Percentiles rank a stretch among this genome's conserved stretches.
phyloP scores from a whole-genome alignment of 2,329 filamentous ascomycete genomes.

The Verruconis gallopava region DNA sequence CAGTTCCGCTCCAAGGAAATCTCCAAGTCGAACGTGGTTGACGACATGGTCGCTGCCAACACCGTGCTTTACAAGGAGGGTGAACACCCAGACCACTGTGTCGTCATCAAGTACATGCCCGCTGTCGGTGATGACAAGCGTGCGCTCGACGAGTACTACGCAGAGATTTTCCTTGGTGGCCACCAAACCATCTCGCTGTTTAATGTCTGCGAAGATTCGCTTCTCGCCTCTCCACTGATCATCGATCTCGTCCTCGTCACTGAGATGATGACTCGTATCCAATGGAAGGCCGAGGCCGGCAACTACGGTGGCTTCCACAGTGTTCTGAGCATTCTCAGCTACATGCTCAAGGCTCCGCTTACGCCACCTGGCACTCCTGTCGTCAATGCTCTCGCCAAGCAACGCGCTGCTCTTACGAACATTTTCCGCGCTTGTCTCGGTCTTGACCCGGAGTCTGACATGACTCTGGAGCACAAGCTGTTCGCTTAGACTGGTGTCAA shows the following conservation, averaged over 20 bases:
- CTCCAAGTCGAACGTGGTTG: constrained; percentile 96
- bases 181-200: constrained; percentile 98
- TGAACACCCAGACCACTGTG: constrained; percentile 94
- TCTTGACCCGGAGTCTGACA: constrained; percentile 93
- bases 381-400: constrained; percentile 89
- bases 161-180: constrained; percentile 96
- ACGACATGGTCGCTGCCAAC: constrained; percentile 99
- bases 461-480: constrained; percentile 98
- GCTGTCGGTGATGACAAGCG: constrained; percentile 98
- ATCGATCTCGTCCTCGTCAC: constrained; percentile 87
- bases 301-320: constrained; percentile 93
- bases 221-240: constrained; percentile 90
- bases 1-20: constrained; percentile 99
- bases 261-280: constrained; percentile 97
- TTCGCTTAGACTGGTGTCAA: constrained; percentile 38
- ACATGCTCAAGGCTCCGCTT: constrained; percentile 94
- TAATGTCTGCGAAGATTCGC: constrained; percentile 98
- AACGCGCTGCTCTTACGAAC: constrained; percentile 87
- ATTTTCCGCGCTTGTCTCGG: constrained; percentile 98
- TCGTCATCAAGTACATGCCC: constrained; percentile 99
- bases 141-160: constrained; percentile 96
- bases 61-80: constrained; percentile 75
- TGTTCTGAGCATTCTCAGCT: constrained; percentile 92
- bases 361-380: constrained; percentile 92
- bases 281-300: constrained; percentile 60